These are phyloP conservation scores for Carex pumila DNA, from an alignment of 176 grass and related monocot genomes.

Conservation along the genomic window DNA sequence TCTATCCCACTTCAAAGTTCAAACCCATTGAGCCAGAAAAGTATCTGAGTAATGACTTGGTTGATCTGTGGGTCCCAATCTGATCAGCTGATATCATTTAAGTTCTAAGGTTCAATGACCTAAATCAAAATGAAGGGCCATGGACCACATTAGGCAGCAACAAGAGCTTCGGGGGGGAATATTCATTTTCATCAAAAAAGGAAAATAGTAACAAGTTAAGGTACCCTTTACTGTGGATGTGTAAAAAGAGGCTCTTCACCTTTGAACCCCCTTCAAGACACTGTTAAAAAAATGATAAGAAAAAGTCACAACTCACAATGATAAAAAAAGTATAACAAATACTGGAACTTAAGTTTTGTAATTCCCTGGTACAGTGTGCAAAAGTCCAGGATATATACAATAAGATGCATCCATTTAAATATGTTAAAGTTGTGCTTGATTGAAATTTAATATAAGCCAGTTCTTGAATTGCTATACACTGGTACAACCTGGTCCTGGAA, in stretches of 20 bases:
- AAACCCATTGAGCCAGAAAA: conserved; percentile 34
- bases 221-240: not conserved
- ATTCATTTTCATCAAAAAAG: not conserved
- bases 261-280: not conserved
- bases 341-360: not conserved
- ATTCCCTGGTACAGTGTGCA: not conserved
- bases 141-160: not conserved
- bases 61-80: not conserved
- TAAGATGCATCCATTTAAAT: not conserved
- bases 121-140: not conserved
- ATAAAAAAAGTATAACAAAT: not conserved
- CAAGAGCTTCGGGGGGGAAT: not conserved
- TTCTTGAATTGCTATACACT: not conserved
- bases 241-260: conserved; percentile 5
- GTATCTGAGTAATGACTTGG: not conserved
- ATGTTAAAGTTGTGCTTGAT: not conserved
- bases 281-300: not conserved
- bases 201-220: not conserved
- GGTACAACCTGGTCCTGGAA: not conserved
- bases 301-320: not conserved
- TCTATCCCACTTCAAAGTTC: conserved; percentile 54
- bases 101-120: not conserved
- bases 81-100: not conserved
- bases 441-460: not conserved
- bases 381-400: not conserved